Percentiles rank a stretch among this genome's conserved stretches.
Conservation (phyloP, 805 yeast species). For the Wickerhamiella siamensis region DNA sequence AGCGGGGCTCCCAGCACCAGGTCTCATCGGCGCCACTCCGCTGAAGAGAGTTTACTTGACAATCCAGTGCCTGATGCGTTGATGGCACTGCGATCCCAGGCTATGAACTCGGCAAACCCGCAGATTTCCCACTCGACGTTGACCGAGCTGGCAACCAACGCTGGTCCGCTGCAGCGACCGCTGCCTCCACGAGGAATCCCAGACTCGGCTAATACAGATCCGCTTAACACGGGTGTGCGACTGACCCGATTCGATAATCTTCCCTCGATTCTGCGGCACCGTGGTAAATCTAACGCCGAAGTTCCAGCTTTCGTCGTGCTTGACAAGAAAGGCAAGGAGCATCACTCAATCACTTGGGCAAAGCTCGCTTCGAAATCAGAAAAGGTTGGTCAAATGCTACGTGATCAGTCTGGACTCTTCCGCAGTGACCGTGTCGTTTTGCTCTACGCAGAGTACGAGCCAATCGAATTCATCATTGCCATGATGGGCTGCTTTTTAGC, state of each 20-base stretch:
- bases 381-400: slow-evolving; percentile 71
- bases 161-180: slow-evolving; percentile 15
- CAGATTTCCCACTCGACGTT: not conserved
- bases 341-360: slow-evolving; percentile 71
- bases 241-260: slow-evolving; percentile 39
- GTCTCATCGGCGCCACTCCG: slow-evolving; percentile 12
- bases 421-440: slow-evolving; percentile 74
- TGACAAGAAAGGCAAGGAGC: slow-evolving; percentile 72
- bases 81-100: not conserved
- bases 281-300: slow-evolving; percentile 51
- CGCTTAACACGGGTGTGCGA: slow-evolving; percentile 22
- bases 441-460: slow-evolving; percentile 70
- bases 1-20: slow-evolving; percentile 4
- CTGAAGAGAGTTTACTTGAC: slow-evolving; percentile 12
- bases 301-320: slow-evolving; percentile 60
- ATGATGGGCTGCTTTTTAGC: slow-evolving; percentile 85
- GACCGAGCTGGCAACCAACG: slow-evolving; percentile 1
- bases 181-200: slow-evolving; percentile 20
- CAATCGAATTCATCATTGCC: slow-evolving; percentile 74
- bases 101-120: not conserved
- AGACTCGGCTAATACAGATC: slow-evolving; percentile 24
- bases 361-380: slow-evolving; percentile 70
- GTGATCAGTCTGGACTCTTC: slow-evolving; percentile 56
- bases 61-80: not conserved
- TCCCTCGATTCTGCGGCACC: slow-evolving; percentile 54